Base-by-base conservation (phyloP, 441 rosid genomes). In the Adansonia grandidieri region DNA sequence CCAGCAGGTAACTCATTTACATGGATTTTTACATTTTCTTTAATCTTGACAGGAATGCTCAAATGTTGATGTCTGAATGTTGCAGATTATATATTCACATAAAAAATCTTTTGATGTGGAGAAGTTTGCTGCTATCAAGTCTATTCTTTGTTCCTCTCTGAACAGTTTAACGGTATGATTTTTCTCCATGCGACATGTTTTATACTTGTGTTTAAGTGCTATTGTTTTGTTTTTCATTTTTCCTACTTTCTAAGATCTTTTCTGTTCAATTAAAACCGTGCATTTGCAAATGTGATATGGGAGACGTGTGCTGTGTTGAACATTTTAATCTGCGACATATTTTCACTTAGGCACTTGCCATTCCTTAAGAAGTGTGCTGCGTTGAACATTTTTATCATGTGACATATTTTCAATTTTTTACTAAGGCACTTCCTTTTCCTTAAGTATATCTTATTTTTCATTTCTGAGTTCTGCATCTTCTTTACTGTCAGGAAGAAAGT, bases 51-150 rank as follows among this genome's bases (percentile, higher is more conserved):
- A 20, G 3, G 8, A 45, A 10, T 40, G 42, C 61, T 51, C 37
- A 19, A 74, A 50, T 50, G 10, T 68, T 87, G 42, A 77, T 83
- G 40, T 79, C 74, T 37, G 75, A 54, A 77, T 77, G 40, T 82
- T 80, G 75, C 89, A 96, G 98, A 92, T 97, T 44, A 81, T 97
- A 71, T 84, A 79, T 83, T 87, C 93, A 42, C 95, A 97, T 84
- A 73, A 83, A 76, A 90, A 89, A 82, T 87, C 90, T 42, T 97
- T 86, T 86, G 90, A 85, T 76, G 85, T 87, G 63, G 93, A 86
- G 68, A 86, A 72, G 40, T 94, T 90, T 82, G 85, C 81, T 75
- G 85, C 73, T 73, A 90, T 97, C 82, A 87, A 83, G 82, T 84
- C 91, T 75, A 84, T 86, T 50, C 85, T 92, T 80, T 68, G 65